A percentile compares a stretch with the other conserved stretches of the same genome.
Evolutionary conservation across 2,329 filamentous ascomycete species (phyloP).

Genomic region (Sclerotinia nivalis): DNA sequence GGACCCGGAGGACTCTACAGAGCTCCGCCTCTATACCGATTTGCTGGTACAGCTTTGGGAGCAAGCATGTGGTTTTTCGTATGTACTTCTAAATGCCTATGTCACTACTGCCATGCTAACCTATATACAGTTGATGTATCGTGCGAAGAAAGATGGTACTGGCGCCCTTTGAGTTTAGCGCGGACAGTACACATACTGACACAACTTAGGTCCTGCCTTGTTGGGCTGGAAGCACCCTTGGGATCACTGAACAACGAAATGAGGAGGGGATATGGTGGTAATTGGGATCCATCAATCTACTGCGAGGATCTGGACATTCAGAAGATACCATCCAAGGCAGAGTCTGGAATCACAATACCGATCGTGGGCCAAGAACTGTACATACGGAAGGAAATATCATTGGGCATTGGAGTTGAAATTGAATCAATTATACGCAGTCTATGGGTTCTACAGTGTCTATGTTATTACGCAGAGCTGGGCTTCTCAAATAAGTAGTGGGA

Average conservation of each 20-base stretch:
- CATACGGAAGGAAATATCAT: constrained; percentile 26
- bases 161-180: background rate
- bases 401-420: constrained; percentile 23
- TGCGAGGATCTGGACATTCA: background rate
- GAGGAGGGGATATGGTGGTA: background rate
- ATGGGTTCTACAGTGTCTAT: constrained; percentile 16
- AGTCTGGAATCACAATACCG: constrained; percentile 3
- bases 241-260: constrained; percentile 68
- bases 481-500: constrained; percentile 68
- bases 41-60: constrained; percentile 81
- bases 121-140: constrained; percentile 79
- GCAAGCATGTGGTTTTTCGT: constrained; percentile 99
- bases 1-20: constrained; percentile 40
- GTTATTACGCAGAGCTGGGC: constrained; percentile 31
- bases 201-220: constrained; percentile 63
- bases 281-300: background rate
- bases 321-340: background rate
- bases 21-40: constrained; percentile 72
- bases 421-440: constrained; percentile 19
- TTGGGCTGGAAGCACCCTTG: constrained; percentile 95
- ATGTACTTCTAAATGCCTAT: constrained; percentile 45
- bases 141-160: constrained; percentile 89
- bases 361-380: constrained; percentile 23
- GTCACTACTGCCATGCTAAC: constrained; percentile 25
- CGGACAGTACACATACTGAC: constrained; percentile 28